Conservation (phyloP, 352 stramenopile genomes). For the Phytophthora sojae region DNA sequence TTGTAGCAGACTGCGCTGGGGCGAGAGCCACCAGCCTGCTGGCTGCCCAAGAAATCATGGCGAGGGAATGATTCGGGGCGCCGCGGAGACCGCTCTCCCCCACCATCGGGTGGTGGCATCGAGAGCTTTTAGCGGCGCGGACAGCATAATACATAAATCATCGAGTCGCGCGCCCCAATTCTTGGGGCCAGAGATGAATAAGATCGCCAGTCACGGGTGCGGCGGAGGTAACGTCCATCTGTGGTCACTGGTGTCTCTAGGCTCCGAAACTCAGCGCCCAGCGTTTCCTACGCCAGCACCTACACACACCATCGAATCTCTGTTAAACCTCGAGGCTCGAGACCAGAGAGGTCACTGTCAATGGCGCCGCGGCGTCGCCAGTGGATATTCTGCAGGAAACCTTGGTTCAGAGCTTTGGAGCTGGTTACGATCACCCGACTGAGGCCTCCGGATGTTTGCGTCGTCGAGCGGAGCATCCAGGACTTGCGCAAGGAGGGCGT, state of each 20-base stretch:
- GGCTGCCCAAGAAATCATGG: neutral
- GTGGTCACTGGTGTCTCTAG: neutral
- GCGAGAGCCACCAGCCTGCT: constrained; percentile 13
- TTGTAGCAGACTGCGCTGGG: constrained; percentile 9
- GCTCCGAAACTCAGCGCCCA: no score
- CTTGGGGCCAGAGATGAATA: neutral
- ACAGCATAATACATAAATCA: constrained; percentile 22
- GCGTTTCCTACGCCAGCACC: neutral
- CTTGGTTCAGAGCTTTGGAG: no score
- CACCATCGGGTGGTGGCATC: neutral
- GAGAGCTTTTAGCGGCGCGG: neutral
- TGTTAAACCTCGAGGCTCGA: neutral
- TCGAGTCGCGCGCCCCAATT: neutral
- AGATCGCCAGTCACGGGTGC: constrained; percentile 11
- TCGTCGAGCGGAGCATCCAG: no score
- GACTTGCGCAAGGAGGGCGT: no score
- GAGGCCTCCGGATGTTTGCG: no score
- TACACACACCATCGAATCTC: neutral
- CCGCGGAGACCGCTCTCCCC: no score
- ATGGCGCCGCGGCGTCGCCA: no score
- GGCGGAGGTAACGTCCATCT: neutral
- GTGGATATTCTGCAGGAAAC: no score
- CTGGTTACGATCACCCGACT: no score
- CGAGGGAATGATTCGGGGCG: neutral
- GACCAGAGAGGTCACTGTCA: neutral